Percentiles rank a stretch among this genome's conserved stretches.
These are phyloP conservation scores for Penicillium sp. DNA, from an alignment of 2,329 filamentous ascomycete species.

Conservation along the genomic window DNA sequence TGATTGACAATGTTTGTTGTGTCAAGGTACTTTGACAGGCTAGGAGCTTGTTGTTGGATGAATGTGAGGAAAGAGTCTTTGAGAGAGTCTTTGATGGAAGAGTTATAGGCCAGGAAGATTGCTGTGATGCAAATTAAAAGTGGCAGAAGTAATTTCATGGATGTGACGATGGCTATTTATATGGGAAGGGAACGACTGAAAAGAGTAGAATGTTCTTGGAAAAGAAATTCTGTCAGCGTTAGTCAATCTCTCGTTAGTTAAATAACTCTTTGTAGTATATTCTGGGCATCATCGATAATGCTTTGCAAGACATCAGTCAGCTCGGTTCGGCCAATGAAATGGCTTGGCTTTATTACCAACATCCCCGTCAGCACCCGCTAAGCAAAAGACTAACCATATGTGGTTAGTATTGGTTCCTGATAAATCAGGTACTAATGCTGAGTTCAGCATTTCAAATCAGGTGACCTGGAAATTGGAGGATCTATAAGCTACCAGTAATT, in stretches of 20 bases:
- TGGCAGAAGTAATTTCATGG: constrained; percentile 39
- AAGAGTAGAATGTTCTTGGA: constrained; percentile 23
- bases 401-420: not conserved
- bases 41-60: constrained; percentile 18
- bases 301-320: constrained; percentile 30
- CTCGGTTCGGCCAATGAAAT: constrained; percentile 7
- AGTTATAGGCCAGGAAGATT: constrained; percentile 29
- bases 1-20: constrained; percentile 10
- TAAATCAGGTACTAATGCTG: constrained; percentile 1
- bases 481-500: not conserved
- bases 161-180: constrained; percentile 31
- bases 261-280: constrained; percentile 2
- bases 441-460: constrained; percentile 1
- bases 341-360: constrained; percentile 22
- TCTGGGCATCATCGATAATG: constrained; percentile 2
- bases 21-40: constrained; percentile 16
- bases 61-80: constrained; percentile 17
- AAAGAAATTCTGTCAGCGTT: constrained; percentile 22
- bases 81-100: constrained; percentile 20
- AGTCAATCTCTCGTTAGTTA: constrained; percentile 27
- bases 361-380: constrained; percentile 28
- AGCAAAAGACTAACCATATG: not conserved
- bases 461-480: not conserved
- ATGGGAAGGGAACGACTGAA: constrained; percentile 10
- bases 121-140: constrained; percentile 40